A percentile compares a stretch with the other conserved stretches of the same genome.
These are phyloP conservation scores for Fusarium gaditjirri DNA, from an alignment of 2,329 filamentous ascomycete species.

Conservation along the genomic window DNA sequence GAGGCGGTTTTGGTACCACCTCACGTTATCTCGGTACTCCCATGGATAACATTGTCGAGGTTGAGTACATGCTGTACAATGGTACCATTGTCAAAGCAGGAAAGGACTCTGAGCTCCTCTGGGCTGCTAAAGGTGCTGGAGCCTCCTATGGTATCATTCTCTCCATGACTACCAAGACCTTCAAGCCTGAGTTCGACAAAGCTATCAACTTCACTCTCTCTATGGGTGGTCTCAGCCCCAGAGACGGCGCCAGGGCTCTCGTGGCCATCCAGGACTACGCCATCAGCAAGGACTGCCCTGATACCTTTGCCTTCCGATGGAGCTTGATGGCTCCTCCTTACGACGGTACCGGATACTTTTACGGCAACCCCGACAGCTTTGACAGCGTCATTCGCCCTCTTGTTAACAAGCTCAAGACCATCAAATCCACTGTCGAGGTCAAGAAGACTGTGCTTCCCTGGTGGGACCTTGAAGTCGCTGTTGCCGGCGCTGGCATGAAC, in stretches of 20 bases:
- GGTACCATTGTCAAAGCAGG: conserved; percentile 38
- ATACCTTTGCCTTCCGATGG: conserved; percentile 41
- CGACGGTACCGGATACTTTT: conserved; percentile 39
- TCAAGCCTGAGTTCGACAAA: conserved; percentile 33
- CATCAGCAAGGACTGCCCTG: conserved; percentile 22
- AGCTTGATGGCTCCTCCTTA: conserved; percentile 25
- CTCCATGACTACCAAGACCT: conserved; percentile 39
- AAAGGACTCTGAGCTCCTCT: conserved; percentile 37
- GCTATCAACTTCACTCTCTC: conserved; percentile 40
- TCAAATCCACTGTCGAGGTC: conserved; percentile 14
- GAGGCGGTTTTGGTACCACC: conserved; percentile 38
- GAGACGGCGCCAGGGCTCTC: conserved; percentile 31
- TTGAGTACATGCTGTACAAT: conserved; percentile 43
- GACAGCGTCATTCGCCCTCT: conserved; percentile 31
- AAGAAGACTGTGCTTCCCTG: conserved; percentile 36
- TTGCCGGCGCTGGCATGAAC: conserved; percentile 39
- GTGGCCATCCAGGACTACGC: conserved; percentile 40
- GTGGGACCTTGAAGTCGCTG: conserved; percentile 38
- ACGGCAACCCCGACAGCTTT: conserved; percentile 38
- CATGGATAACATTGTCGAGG: conserved; percentile 37
- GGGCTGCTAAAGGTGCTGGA: conserved; percentile 39
- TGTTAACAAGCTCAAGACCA: conserved; percentile 16
- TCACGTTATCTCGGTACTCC: conserved; percentile 33
- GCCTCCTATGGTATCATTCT: conserved; percentile 40
- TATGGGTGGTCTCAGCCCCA: conserved; percentile 20